These are phyloP conservation scores for Cymbidium sinense DNA, from an alignment of 106 monocot species.

Conservation along the genomic window DNA sequence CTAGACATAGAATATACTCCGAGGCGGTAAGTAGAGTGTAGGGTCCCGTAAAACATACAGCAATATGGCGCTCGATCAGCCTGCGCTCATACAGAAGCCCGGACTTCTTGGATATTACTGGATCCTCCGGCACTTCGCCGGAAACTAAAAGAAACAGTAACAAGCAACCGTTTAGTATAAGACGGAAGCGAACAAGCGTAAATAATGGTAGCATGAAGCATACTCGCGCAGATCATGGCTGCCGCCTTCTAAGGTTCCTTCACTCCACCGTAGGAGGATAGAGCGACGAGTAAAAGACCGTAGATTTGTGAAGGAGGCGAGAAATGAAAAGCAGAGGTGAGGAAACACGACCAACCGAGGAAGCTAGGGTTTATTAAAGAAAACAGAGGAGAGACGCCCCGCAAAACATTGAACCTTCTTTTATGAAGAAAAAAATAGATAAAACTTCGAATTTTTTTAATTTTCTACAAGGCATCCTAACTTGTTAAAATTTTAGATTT, in stretches of 20 bases:
- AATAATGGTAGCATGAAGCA: not conserved
- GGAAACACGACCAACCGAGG: not conserved
- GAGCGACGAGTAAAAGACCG: not conserved
- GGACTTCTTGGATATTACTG: constrained; percentile 63
- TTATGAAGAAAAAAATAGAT: no score
- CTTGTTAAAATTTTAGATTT: no score
- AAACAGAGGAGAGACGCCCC: no score
- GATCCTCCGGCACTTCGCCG: constrained; percentile 89
- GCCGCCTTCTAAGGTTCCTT: not conserved
- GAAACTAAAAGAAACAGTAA: constrained; percentile 40
- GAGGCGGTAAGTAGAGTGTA: not conserved
- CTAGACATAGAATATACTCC: not conserved
- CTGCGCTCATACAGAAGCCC: constrained; percentile 21
- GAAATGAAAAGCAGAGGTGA: not conserved
- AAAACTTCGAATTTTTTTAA: no score
- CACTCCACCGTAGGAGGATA: not conserved
- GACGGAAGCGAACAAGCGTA: not conserved
- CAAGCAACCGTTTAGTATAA: not conserved
- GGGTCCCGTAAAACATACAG: constrained; percentile 22
- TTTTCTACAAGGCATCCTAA: no score
- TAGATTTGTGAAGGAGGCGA: not conserved
- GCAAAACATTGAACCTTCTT: no score
- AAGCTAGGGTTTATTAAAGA: constrained; percentile 2
- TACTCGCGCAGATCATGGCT: constrained; percentile 78
- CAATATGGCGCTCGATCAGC: constrained; percentile 57